These are phyloP conservation scores for Lobosporangium transversale DNA, from an alignment of 192 early-diverging fungal species.

Conservation along the genomic window DNA sequence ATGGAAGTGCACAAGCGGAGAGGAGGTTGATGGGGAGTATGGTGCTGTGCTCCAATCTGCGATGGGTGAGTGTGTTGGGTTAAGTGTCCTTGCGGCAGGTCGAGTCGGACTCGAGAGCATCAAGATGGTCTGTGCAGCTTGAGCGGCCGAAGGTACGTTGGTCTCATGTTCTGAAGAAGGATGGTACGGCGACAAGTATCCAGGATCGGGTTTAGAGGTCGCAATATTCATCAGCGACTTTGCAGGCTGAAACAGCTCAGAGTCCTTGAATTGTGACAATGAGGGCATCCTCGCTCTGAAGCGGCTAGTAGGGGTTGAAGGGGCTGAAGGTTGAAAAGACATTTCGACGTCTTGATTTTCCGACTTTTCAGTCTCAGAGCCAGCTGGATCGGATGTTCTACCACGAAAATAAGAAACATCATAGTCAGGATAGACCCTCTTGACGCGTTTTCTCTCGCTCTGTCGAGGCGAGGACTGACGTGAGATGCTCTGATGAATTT, in stretches of 20 bases:
- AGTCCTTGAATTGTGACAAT: conserved; percentile 42
- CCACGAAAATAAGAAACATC: neutral
- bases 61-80: conserved; percentile 18
- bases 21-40: conserved; percentile 30
- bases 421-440: neutral
- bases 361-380: neutral
- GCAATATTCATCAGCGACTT: conserved; percentile 48
- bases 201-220: conserved; percentile 38
- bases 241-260: conserved; percentile 37
- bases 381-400: conserved; percentile 19
- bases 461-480: conserved; percentile 21
- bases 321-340: conserved; percentile 5
- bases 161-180: conserved; percentile 24
- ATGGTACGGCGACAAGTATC: conserved; percentile 19
- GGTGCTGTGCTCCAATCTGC: conserved; percentile 31
- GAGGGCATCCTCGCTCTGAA: conserved; percentile 30
- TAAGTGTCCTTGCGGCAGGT: conserved; percentile 26
- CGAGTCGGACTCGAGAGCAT: conserved; percentile 50
- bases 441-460: conserved; percentile 5
- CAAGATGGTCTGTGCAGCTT: conserved; percentile 43
- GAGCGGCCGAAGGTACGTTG: conserved; percentile 26
- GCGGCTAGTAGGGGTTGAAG: conserved; percentile 8
- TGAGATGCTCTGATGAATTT: conserved; percentile 19
- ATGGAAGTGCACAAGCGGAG: conserved; percentile 37
- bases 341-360: conserved; percentile 1